Conservation (phyloP, 169 alveolate species). For the Cryptosporidium ryanae region DNA sequence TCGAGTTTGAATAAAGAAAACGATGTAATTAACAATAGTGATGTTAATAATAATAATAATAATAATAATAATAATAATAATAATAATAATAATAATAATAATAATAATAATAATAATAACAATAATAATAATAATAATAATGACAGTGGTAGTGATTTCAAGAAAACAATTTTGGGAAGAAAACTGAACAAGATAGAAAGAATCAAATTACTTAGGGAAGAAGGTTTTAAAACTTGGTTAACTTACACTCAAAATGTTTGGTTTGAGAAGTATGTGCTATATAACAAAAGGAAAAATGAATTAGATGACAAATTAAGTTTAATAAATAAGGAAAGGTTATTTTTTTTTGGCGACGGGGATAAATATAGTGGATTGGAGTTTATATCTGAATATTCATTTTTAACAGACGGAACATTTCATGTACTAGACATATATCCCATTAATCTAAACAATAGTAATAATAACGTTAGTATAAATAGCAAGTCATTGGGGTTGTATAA, state of each 20-base stretch:
- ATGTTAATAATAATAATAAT: not conserved
- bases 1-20: not conserved
- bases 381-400: slow-evolving; percentile 19
- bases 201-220: slow-evolving; percentile 18
- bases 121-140: not conserved
- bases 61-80: not conserved
- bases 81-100: not conserved
- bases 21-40: not conserved
- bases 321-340: not conserved
- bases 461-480: not conserved
- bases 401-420: slow-evolving; percentile 29
- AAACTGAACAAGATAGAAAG: slow-evolving; percentile 36
- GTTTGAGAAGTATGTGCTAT: slow-evolving; percentile 12
- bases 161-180: not conserved
- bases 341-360: slow-evolving; percentile 23
- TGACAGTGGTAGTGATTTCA: too few relatives aligned
- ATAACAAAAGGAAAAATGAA: not conserved
- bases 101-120: too few relatives aligned
- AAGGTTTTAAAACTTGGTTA: slow-evolving; percentile 31
- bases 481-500: slow-evolving; percentile 22
- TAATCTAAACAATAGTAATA: not conserved
- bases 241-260: slow-evolving; percentile 36
- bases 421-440: slow-evolving; percentile 61
- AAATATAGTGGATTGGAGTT: slow-evolving; percentile 7
- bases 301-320: not conserved